Conservation (phyloP, 441 rosid genomes). For the Dalechampia spathulata region DNA sequence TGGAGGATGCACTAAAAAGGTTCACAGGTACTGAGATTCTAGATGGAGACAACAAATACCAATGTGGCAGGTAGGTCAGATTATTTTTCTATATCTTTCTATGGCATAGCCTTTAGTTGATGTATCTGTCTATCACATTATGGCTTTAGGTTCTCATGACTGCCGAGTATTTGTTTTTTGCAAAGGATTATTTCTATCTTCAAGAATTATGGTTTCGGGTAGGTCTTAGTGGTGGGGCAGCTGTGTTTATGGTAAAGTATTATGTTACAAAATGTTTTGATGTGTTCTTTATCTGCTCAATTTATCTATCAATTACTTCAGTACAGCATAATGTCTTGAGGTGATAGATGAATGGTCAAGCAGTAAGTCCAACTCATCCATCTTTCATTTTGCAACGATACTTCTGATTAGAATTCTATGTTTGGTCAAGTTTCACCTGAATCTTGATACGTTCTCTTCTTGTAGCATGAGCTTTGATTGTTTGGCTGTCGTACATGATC, state of each 20-base stretch:
- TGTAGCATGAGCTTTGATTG: no score
- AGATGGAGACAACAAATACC: slow-evolving; percentile 95
- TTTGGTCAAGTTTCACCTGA: not conserved
- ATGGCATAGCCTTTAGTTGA: not conserved
- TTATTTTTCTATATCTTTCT: not conserved
- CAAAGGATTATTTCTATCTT: not conserved
- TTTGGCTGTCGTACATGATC: no score
- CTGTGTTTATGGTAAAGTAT: not conserved
- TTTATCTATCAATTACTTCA: not conserved
- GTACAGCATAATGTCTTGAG: no score
- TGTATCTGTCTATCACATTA: not conserved
- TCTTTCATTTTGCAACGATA: not conserved
- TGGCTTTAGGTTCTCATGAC: not conserved
- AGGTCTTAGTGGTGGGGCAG: not conserved
- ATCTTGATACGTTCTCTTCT: no score
- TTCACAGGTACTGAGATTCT: slow-evolving; percentile 79
- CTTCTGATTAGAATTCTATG: not conserved
- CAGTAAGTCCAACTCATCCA: no score
- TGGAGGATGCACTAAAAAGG: slow-evolving; percentile 84
- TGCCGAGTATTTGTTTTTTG: not conserved
- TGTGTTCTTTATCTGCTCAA: not conserved
- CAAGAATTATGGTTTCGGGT: not conserved
- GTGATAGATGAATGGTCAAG: no score
- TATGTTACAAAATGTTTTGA: not conserved
- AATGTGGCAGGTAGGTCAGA: slow-evolving; percentile 68